These are phyloP conservation scores for Acer yangbiense DNA, from an alignment of 345 rosid species.

Conservation along the genomic window DNA sequence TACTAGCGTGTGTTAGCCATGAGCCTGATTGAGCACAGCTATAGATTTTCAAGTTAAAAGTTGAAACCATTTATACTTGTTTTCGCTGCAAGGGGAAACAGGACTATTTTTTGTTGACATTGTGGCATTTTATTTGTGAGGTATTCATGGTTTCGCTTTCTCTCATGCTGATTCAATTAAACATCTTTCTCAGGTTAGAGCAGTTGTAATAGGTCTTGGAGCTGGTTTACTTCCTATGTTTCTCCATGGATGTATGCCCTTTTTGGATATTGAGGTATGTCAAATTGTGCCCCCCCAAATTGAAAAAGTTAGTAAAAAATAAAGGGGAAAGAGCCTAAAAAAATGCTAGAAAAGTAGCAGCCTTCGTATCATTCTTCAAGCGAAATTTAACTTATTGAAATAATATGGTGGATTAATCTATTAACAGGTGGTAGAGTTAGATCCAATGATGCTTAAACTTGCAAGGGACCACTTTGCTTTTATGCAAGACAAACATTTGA, in stretches of 20 bases:
- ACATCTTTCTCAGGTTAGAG: conserved; percentile 56
- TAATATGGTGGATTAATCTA: conserved; percentile 14
- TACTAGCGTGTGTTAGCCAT: neutral
- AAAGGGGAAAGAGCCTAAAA: neutral
- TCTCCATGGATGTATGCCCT: conserved; percentile 68
- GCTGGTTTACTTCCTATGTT: conserved; percentile 98
- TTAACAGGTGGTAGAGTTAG: conserved; percentile 87
- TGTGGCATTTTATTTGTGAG: neutral
- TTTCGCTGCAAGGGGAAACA: neutral
- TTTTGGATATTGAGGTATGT: conserved; percentile 69
- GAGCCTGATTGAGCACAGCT: neutral
- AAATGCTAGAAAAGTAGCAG: neutral
- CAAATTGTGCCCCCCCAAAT: neutral
- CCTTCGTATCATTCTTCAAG: conserved; percentile 14
- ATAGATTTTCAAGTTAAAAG: neutral
- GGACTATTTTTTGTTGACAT: neutral
- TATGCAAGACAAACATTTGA: conserved; percentile 53
- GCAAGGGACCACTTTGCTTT: conserved; percentile 79
- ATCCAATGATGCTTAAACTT: conserved; percentile 55
- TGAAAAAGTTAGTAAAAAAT: neutral
- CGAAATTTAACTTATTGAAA: conserved; percentile 4
- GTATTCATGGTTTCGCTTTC: neutral
- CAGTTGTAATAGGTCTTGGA: conserved; percentile 89
- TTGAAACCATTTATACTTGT: neutral
- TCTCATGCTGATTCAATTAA: conserved; percentile 14